Evolutionary conservation across 148 eudicot genomes (phyloP).

Genomic region (Rheum nobile): DNA sequence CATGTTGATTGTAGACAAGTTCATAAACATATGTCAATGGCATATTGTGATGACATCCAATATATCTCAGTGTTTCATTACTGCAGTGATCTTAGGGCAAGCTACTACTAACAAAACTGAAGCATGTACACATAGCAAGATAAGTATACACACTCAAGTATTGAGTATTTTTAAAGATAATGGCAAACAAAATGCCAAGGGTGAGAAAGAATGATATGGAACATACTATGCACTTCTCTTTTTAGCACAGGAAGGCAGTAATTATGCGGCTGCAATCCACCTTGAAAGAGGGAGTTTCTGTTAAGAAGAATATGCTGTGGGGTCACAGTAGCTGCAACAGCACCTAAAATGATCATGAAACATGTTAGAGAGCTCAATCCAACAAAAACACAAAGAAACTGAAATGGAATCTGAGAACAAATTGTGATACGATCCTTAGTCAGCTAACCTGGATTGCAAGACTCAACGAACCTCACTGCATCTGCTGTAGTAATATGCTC

Average conservation of each 20-base stretch:
- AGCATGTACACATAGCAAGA: too few relatives aligned
- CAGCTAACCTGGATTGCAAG: slow-evolving; percentile 53
- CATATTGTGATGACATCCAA: neutral
- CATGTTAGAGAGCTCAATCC: neutral
- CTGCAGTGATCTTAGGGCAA: neutral
- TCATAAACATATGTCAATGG: neutral
- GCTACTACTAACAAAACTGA: neutral
- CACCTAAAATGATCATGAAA: slow-evolving; percentile 28
- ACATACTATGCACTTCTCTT: slow-evolving; percentile 74
- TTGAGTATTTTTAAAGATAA: neutral
- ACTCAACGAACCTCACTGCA: slow-evolving; percentile 76
- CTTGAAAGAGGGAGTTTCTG: slow-evolving; percentile 88
- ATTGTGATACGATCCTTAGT: neutral
- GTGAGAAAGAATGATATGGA: slow-evolving; percentile 1
- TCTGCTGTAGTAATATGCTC: slow-evolving; percentile 92
- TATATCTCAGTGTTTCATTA: neutral
- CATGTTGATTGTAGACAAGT: neutral
- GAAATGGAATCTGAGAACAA: neutral
- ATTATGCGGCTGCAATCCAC: slow-evolving; percentile 87
- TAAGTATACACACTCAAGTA: neutral
- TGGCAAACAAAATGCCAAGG: neutral
- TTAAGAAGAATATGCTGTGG: slow-evolving; percentile 93
- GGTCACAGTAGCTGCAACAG: slow-evolving; percentile 86
- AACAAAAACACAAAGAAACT: neutral
- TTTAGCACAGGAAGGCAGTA: slow-evolving; percentile 94